These are phyloP conservation scores for Ormosia emarginata DNA, from an alignment of 306 rosid species.

Conservation along the genomic window DNA sequence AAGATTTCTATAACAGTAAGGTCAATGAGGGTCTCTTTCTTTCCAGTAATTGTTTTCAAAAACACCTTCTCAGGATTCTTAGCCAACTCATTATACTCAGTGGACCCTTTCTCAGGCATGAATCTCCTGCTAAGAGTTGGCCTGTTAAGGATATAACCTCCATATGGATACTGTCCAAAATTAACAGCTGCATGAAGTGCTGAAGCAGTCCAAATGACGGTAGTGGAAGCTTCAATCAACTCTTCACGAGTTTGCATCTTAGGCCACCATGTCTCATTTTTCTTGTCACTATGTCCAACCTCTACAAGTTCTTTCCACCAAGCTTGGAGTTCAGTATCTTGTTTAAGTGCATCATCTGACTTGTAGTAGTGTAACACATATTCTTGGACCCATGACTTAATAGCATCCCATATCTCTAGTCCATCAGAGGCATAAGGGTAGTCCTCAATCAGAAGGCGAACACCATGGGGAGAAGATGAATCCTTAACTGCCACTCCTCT, in stretches of 20 bases:
- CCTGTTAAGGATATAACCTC: slow-evolving; percentile 27
- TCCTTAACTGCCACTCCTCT: slow-evolving; percentile 72
- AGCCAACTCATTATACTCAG: slow-evolving; percentile 30
- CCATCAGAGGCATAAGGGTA: slow-evolving; percentile 63
- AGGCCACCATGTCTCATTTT: slow-evolving; percentile 48
- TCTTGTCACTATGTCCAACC: slow-evolving; percentile 62
- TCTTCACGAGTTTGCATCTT: slow-evolving; percentile 46
- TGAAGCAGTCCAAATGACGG: slow-evolving; percentile 36
- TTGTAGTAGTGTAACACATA: slow-evolving; percentile 50
- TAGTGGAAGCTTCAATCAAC: slow-evolving; percentile 35
- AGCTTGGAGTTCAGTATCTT: slow-evolving; percentile 57
- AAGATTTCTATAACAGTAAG: slow-evolving; percentile 33
- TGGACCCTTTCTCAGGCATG: slow-evolving; percentile 32
- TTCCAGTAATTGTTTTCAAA: slow-evolving; percentile 28
- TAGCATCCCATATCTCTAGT: slow-evolving; percentile 57
- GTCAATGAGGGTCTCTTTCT: slow-evolving; percentile 22
- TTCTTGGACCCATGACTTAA: slow-evolving; percentile 55
- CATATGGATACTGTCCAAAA: slow-evolving; percentile 40
- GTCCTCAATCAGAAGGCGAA: slow-evolving; percentile 54
- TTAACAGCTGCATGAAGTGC: slow-evolving; percentile 48
- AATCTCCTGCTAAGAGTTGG: slow-evolving; percentile 27
- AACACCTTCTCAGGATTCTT: slow-evolving; percentile 21
- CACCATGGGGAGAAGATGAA: slow-evolving; percentile 43
- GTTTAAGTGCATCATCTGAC: slow-evolving; percentile 29
- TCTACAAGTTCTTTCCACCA: slow-evolving; percentile 67